phyloP scores from a whole-genome alignment of 768 basidiomycete species.

The Heimioporus sp. region DNA sequence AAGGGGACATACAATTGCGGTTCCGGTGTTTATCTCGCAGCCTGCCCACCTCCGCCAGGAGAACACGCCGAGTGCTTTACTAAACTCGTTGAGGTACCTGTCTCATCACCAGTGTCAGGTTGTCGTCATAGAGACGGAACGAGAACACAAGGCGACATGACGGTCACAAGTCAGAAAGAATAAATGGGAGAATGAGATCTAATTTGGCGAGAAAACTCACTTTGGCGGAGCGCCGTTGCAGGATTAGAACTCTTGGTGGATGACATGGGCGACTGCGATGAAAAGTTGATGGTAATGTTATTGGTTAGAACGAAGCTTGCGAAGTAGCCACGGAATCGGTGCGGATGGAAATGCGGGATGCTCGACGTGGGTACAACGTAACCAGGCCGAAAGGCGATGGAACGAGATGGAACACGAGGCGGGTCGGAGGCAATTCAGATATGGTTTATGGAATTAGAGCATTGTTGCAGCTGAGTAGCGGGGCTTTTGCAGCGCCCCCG shows the following conservation, averaged over 20 bases:
- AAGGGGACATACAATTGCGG: slow-evolving; percentile 49
- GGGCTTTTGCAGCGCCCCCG: no score
- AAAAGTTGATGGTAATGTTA: neutral
- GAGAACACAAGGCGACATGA: no score
- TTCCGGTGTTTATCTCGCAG: slow-evolving; percentile 55
- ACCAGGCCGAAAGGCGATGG: neutral
- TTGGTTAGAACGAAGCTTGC: neutral
- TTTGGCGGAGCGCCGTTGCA: slow-evolving; percentile 34
- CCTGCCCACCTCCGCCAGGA: slow-evolving; percentile 59
- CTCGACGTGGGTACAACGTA: slow-evolving; percentile 5
- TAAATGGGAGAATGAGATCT: neutral
- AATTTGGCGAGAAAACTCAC: slow-evolving; percentile 19
- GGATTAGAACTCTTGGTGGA: slow-evolving; percentile 32
- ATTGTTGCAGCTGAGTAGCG: no score
- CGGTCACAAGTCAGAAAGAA: neutral
- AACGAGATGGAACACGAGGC: slow-evolving; percentile 25
- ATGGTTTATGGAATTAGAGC: neutral
- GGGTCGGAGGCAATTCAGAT: neutral
- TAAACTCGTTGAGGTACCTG: slow-evolving; percentile 60
- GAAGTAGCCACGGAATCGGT: neutral
- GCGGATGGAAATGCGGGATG: neutral
- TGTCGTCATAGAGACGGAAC: no score
- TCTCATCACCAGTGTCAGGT: neutral
- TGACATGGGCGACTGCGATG: slow-evolving; percentile 25
- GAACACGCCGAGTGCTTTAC: slow-evolving; percentile 61